Conservation (phyloP, 306 rosid species). For the Pterocarpus macrocarpus region DNA sequence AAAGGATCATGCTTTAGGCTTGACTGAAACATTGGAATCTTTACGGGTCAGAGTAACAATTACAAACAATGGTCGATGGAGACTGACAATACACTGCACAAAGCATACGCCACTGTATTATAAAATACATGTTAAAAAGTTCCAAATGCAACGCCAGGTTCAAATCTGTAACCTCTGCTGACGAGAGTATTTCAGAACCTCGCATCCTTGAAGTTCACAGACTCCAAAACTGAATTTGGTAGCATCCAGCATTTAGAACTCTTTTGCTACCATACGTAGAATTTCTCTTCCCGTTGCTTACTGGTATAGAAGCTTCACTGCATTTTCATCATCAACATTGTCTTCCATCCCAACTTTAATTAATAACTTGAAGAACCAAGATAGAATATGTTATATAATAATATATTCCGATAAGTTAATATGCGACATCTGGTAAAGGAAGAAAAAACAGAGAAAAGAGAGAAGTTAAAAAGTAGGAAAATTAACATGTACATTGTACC, state of each 20-base stretch:
- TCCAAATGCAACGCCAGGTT: neutral
- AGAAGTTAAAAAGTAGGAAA: no score
- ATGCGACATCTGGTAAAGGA: no score
- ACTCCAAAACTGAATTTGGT: no score
- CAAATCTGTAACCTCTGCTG: neutral
- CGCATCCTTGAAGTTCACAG: neutral
- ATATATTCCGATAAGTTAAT: no score
- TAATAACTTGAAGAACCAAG: no score
- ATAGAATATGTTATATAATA: no score
- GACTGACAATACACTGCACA: neutral
- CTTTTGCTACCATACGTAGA: no score
- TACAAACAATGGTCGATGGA: neutral
- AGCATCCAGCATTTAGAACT: no score
- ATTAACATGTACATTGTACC: neutral
- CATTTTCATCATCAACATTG: neutral
- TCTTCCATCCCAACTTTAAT: neutral
- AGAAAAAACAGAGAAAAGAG: no score
- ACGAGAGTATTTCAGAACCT: neutral
- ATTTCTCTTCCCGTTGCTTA: neutral
- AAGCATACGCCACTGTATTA: neutral
- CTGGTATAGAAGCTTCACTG: neutral
- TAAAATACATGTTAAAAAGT: neutral
- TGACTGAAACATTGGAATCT: neutral
- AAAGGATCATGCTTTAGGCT: no score
- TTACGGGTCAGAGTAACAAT: neutral